These are phyloP conservation scores for Botryobasidium botryosum DNA, from an alignment of 768 basidiomycete genomes.

Conservation along the genomic window DNA sequence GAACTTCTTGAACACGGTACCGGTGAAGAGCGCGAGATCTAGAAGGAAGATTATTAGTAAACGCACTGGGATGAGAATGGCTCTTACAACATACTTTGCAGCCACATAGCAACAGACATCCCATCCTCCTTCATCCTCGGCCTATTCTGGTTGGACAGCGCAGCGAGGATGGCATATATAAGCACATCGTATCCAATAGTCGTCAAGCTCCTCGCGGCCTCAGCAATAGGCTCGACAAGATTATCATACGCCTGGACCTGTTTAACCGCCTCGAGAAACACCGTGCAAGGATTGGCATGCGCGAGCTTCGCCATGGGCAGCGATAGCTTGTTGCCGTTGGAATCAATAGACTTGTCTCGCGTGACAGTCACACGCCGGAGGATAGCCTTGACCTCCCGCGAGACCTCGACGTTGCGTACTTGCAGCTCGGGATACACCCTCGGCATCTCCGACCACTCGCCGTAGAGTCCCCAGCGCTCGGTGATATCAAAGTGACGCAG, in stretches of 20 bases:
- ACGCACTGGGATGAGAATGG: conserved; percentile 3
- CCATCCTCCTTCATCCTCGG: conserved; percentile 81
- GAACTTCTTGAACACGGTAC: conserved; percentile 52
- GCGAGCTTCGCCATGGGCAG: conserved; percentile 84
- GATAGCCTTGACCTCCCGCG: conserved; percentile 76
- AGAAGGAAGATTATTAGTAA: conserved; percentile 12
- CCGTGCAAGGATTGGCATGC: conserved; percentile 83
- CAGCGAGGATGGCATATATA: conserved; percentile 73
- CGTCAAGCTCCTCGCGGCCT: conserved; percentile 74
- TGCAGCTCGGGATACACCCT: conserved; percentile 61
- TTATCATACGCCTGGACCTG: conserved; percentile 98
- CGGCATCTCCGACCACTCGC: conserved; percentile 81
- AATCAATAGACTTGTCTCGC: no score
- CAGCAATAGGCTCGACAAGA: conserved; percentile 74
- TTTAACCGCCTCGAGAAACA: conserved; percentile 76
- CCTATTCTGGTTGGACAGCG: conserved; percentile 67
- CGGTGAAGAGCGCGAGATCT: conserved; percentile 60
- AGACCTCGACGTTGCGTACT: conserved; percentile 66
- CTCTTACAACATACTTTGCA: conserved; percentile 53
- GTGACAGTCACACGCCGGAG: conserved; percentile 73
- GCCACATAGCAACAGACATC: conserved; percentile 78
- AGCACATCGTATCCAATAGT: conserved; percentile 91
- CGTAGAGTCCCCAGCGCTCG: conserved; percentile 80
- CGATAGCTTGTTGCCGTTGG: conserved; percentile 65
- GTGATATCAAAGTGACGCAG: conserved; percentile 63